phyloP scores from a whole-genome alignment of 75 land plant genomes.

The Ceratopteris richardii region DNA sequence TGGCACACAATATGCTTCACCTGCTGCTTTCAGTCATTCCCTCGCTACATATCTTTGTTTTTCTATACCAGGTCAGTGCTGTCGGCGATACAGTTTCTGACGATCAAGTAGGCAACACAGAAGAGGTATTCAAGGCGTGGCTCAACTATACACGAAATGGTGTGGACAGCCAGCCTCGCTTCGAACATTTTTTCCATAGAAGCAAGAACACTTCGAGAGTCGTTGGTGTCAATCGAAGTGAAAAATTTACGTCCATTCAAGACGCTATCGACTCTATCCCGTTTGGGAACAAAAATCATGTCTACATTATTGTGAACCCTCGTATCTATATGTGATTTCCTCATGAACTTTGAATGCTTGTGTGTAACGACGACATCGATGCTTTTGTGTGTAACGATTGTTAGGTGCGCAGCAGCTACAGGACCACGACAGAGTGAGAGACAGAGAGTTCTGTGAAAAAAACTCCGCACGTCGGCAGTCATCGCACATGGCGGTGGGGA shows the following conservation, averaged over 20 bases:
- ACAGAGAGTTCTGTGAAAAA: no score
- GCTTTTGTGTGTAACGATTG: no score
- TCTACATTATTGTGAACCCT: slow-evolving; percentile 62
- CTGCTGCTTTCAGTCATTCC: no score
- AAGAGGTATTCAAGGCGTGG: not conserved
- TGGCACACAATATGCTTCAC: no score
- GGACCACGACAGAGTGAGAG: no score
- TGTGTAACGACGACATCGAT: no score
- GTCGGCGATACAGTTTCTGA: not conserved
- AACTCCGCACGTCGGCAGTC: no score
- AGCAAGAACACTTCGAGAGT: slow-evolving; percentile 21
- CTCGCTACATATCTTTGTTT: no score
- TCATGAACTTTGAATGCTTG: not conserved
- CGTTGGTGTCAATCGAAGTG: slow-evolving; percentile 38
- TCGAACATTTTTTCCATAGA: slow-evolving; percentile 1
- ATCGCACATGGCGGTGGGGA: no score
- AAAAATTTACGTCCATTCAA: slow-evolving; percentile 65
- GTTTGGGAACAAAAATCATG: slow-evolving; percentile 43
- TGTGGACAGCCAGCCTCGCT: not conserved
- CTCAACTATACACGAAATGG: not conserved
- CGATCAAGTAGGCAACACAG: not conserved
- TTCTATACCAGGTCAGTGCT: no score
- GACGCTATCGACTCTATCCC: slow-evolving; percentile 80
- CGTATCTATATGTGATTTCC: slow-evolving; percentile 75
- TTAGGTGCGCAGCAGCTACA: no score